These are phyloP conservation scores for Malassezia slooffiae DNA, from an alignment of 1,284 basidiomycete genomes.

Conservation along the genomic window DNA sequence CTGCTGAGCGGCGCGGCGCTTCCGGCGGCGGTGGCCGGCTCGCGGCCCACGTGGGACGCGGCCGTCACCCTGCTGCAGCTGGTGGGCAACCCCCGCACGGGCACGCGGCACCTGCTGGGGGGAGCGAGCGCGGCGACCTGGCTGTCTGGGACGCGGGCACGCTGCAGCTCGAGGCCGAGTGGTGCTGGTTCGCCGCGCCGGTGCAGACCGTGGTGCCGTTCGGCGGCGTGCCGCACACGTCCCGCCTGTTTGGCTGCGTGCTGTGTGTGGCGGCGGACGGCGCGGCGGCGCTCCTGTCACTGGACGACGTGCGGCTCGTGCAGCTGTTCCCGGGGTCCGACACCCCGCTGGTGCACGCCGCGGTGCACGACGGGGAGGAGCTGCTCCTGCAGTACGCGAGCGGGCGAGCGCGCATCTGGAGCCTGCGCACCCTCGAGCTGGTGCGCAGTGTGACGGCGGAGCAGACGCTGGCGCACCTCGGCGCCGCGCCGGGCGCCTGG, in stretches of 20 bases:
- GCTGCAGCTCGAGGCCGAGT: constrained; percentile 57
- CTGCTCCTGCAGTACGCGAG: constrained; percentile 68
- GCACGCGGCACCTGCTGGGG: constrained; percentile 11
- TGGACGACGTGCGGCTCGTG: constrained; percentile 59
- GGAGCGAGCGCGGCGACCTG: constrained; percentile 24
- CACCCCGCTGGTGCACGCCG: constrained; percentile 56
- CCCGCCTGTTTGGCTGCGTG: constrained; percentile 59
- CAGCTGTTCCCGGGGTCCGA: constrained; percentile 65
- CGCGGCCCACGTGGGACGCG: constrained; percentile 4
- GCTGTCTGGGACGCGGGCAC: constrained; percentile 56
- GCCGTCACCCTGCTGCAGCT: constrained; percentile 6
- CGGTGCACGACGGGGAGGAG: constrained; percentile 57
- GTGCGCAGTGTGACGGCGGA: constrained; percentile 67
- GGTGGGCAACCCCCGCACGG: constrained; percentile 14
- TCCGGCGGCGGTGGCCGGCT: neutral
- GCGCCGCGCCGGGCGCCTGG: constrained; percentile 1
- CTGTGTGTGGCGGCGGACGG: constrained; percentile 68
- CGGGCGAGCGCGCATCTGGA: constrained; percentile 73
- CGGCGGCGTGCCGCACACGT: constrained; percentile 51
- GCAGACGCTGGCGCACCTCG: constrained; percentile 52
- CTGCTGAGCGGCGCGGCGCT: neutral
- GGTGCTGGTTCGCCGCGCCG: constrained; percentile 60
- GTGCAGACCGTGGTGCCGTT: constrained; percentile 57
- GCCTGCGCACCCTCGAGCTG: constrained; percentile 71
- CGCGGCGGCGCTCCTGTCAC: constrained; percentile 63